A percentile compares a stretch with the other conserved stretches of the same genome.
These are phyloP conservation scores for Claviceps paspali DNA, from an alignment of 2,329 filamentous ascomycete genomes.

Conservation along the genomic window DNA sequence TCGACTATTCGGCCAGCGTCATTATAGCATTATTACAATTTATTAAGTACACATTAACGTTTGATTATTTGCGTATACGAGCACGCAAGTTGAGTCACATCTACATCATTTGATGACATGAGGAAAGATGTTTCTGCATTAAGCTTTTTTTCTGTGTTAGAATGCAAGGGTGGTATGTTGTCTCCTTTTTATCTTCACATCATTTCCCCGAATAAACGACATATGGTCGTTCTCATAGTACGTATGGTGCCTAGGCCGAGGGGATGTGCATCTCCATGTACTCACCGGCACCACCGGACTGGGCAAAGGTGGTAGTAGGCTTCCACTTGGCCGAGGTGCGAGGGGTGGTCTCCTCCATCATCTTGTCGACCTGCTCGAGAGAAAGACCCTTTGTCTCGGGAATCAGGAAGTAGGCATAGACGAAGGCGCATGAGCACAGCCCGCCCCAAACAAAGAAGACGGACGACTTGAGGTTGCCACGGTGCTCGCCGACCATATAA, in stretches of 20 bases:
- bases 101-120: too few relatives aligned
- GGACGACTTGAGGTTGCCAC: constrained; percentile 51
- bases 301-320: constrained; percentile 54
- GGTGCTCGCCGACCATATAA: constrained; percentile 48
- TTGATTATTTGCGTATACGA: too few relatives aligned
- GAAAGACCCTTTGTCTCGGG: constrained; percentile 64
- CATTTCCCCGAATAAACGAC: too few relatives aligned
- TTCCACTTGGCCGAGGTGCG: constrained; percentile 64
- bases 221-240: too few relatives aligned
- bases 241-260: neutral
- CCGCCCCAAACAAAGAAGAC: constrained; percentile 66
- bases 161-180: too few relatives aligned
- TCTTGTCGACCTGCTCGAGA: constrained; percentile 68
- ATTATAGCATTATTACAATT: too few relatives aligned
- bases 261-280: constrained; percentile 17
- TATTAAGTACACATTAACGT: too few relatives aligned
- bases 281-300: constrained; percentile 18
- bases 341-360: constrained; percentile 76
- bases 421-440: constrained; percentile 42
- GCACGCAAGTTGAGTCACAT: too few relatives aligned
- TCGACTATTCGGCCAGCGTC: too few relatives aligned
- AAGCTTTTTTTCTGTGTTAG: too few relatives aligned
- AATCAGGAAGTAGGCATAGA: constrained; percentile 60
- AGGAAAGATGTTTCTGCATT: too few relatives aligned
- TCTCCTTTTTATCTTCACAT: too few relatives aligned